Conservation (phyloP, 2,329 filamentous ascomycete species). For the Conoideocrella luteorostrata region DNA sequence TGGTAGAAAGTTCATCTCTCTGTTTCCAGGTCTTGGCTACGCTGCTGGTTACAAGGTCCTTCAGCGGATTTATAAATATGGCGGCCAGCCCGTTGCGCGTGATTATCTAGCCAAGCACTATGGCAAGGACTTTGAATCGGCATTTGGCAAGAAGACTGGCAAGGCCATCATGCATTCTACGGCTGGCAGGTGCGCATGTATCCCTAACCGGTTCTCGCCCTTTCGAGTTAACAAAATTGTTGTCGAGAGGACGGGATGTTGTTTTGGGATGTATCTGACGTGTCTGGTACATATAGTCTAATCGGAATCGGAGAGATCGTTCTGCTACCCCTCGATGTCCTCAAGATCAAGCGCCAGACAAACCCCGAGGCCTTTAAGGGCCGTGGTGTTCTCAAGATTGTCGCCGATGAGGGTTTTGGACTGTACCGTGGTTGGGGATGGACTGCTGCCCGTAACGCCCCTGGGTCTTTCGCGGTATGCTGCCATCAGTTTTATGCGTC, state of each 20-base stretch:
- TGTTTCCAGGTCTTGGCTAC: slow-evolving; percentile 96
- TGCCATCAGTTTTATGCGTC: not conserved
- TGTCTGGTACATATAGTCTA: slow-evolving; percentile 45
- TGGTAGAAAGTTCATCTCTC: slow-evolving; percentile 78
- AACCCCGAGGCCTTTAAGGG: slow-evolving; percentile 98
- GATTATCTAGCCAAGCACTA: slow-evolving; percentile 81
- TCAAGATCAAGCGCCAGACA: slow-evolving; percentile 99
- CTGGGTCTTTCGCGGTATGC: slow-evolving; percentile 89
- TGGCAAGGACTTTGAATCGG: slow-evolving; percentile 73
- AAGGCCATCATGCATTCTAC: slow-evolving; percentile 98
- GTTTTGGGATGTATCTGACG: not conserved
- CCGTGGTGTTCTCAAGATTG: slow-evolving; percentile 81
- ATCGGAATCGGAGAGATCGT: slow-evolving; percentile 98
- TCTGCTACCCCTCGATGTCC: slow-evolving; percentile 86
- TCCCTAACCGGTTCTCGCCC: no score
- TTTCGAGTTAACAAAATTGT: no score
- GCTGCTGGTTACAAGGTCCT: slow-evolving; percentile 96
- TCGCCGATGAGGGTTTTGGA: slow-evolving; percentile 89
- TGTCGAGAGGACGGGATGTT: no score
- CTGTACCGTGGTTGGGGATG: slow-evolving; percentile 95
- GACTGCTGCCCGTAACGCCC: slow-evolving; percentile 95
- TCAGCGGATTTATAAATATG: slow-evolving; percentile 98
- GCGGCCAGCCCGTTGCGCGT: slow-evolving; percentile 88
- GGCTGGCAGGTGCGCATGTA: slow-evolving; percentile 64
- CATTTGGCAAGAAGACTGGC: slow-evolving; percentile 94